Percentiles rank a stretch among this genome's conserved stretches.
Conservation (phyloP, 2,329 filamentous ascomycete genomes). For the Acrocalymma vagum region DNA sequence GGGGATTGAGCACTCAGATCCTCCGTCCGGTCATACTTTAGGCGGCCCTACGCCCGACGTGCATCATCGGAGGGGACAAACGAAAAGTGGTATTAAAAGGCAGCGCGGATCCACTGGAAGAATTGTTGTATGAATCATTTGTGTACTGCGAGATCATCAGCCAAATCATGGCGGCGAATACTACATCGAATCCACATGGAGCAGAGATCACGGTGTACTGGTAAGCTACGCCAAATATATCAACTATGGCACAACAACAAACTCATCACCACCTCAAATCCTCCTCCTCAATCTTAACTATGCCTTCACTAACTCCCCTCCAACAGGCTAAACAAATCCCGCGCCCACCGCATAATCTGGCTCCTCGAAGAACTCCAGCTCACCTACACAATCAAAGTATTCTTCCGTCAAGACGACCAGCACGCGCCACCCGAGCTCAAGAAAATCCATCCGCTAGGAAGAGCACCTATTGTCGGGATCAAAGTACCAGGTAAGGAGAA, state of each 20-base stretch:
- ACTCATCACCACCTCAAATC: not conserved
- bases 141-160: not conserved
- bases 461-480: constrained; percentile 80
- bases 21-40: no score
- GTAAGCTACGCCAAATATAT: constrained; percentile 21
- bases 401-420: constrained; percentile 70
- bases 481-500: constrained; percentile 52
- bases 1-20: no score
- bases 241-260: constrained; percentile 11
- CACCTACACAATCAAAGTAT: constrained; percentile 79
- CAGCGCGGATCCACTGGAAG: no score
- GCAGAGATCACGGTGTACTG: constrained; percentile 33
- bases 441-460: constrained; percentile 82
- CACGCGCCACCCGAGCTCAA: constrained; percentile 78
- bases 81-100: no score
- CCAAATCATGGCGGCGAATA: constrained; percentile 15
- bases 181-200: constrained; percentile 22
- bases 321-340: constrained; percentile 79
- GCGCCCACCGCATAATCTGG: constrained; percentile 83
- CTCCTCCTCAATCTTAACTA: constrained; percentile 1
- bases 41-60: no score
- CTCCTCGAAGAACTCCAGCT: constrained; percentile 81
- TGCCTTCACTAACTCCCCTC: constrained; percentile 3
- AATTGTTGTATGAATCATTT: no score
- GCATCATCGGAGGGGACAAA: no score